phyloP scores from a whole-genome alignment of 164 flowering plant species.

The Macadamia tetraphylla region DNA sequence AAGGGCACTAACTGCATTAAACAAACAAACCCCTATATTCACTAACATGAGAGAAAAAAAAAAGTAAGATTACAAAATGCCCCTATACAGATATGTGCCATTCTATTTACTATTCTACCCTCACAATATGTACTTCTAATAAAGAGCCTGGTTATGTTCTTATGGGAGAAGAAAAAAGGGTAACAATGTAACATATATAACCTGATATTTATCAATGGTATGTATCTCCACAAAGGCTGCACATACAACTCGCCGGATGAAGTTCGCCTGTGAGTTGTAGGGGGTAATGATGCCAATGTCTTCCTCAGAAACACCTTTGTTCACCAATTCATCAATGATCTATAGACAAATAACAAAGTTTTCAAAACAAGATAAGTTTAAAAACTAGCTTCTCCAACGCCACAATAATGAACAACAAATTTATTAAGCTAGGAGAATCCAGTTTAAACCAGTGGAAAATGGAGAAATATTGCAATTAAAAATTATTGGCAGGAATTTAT shows the following conservation, averaged over 20 bases:
- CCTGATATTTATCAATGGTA: conserved; percentile 99
- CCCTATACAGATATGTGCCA: no score
- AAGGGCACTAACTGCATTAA: no score
- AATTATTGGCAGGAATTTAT: neutral
- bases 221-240: conserved; percentile 75
- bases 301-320: conserved; percentile 49
- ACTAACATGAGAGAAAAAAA: no score
- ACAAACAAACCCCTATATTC: no score
- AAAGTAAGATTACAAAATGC: neutral
- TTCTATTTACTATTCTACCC: no score
- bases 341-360: conserved; percentile 15
- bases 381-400: neutral
- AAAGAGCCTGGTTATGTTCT: neutral
- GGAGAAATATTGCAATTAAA: neutral
- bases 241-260: conserved; percentile 42
- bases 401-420: no score
- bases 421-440: neutral
- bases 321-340: conserved; percentile 49
- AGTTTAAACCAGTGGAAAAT: neutral
- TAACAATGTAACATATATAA: conserved; percentile 10
- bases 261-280: conserved; percentile 78
- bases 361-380: neutral
- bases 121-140: no score
- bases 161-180: neutral
- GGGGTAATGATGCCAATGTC: conserved; percentile 94